Evolutionary conservation across 352 stramenopile species (phyloP), one percentile per base, ranked within the genome.

Genomic region (Phytophthora idaei): DNA sequence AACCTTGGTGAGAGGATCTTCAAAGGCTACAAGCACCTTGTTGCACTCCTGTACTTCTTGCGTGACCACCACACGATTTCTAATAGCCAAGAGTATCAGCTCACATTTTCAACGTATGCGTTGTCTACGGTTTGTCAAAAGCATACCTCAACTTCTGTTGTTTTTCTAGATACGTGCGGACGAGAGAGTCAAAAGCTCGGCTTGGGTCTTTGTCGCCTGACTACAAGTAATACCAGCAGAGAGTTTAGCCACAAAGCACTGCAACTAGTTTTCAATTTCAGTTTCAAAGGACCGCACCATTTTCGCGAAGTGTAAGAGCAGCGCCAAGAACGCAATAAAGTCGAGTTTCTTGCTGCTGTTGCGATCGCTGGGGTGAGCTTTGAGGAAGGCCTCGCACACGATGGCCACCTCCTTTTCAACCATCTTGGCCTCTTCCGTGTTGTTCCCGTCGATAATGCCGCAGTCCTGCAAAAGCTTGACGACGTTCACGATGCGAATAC

Each of bases 381-480:
- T 89, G 5, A 92, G 61, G 29, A 90, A 90, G 29, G 80, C 81
- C 28, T 90, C 84, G 63, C 84, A 92, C 45, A 94, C 81, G 50
- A 92, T 91, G 49, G 77, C 53, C n/a, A 91, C 78, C 48, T 90
- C 84, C 51, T 83, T 90, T 46, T 92, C 79, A 55, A 90, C 72
- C 63, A 89, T 79, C 59, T 84, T 89, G 32, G 82, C 77, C 41
- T 87, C 75, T 21, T 82, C 79, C 1, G 71, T 85, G 45, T 76
- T 67, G 25, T 77, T 66, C 15, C 68, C 55, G 36, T 92, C 82
- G 62, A 92, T 90, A 47, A 92, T 77, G 3, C 76, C 79, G 58
- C 86, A 93, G 57, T 93, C 84, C 49, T 94, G 86, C 47, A 94
- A 77, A 17, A 94, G 73, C 52, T 87, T 88, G 47, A 91, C 78